Evolutionary conservation across 345 rosid species (phyloP), one percentile per base, ranked within the genome.

Genomic region (Sonneratia caseolaris): DNA sequence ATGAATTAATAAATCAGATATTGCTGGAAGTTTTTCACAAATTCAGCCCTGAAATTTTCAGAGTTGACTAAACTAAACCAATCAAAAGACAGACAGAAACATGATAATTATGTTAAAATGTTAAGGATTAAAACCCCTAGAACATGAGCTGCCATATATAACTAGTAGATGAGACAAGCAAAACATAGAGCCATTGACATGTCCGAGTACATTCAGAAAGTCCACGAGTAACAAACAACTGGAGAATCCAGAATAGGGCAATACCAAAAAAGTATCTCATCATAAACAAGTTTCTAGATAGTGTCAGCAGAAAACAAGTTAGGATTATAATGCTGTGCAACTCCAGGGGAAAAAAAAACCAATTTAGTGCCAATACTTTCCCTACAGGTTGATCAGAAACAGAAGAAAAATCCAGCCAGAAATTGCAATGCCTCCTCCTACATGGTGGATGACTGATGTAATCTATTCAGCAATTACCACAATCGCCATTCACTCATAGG

Each of bases 391-490:
- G 18, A 62, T 62, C 1, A 27, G 38, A 27, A 14, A 27, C 38
- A 62, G 64, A 59, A 35, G 19, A 62, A 24, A 57, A 62, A 27
- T 27, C 66, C 18, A 62, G 66, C 66, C 66, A 62, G 18, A 62
- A 62, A 62, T 62, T 27, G 37, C 37, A 62, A 62, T 32, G 66
- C 37, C 66, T 12, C 37, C 66, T 12, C 45, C 45, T 21, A 19
- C 11, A 0, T 61, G 66, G 18, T 11, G 66, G 66, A n/a, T 24
- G 14, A 4, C 4, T 57, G 64, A 57, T n/a, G 21, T 57, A 1
- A 5, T 57, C 9, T 57, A 57, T 4, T 10, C 22, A 57, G 35
- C 22, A 21, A 57, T n/a, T 7, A 24, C 37, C 38, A 27, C 16
- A 12, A 24, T 24, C 11, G 19, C 66, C 18, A 62, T 11, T 62